Evolutionary conservation across 1,139 yeast species (phyloP).

Genomic region (Geotrichum cucujoidarum): DNA sequence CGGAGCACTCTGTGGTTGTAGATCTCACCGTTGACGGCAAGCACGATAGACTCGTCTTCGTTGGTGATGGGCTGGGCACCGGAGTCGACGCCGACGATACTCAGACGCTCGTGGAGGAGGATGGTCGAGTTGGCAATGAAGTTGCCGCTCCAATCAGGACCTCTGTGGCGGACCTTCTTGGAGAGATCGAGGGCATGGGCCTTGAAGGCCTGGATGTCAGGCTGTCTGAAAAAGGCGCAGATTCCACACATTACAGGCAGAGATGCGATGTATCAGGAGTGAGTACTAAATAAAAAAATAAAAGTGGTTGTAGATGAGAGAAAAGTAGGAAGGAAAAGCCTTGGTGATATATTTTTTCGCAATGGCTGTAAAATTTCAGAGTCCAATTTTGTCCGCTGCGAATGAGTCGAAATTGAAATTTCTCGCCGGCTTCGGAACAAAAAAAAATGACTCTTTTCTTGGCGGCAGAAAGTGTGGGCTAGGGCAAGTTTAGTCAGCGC

Average conservation of each 20-base stretch:
- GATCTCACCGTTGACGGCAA: slow-evolving; percentile 96
- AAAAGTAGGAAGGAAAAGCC: background rate
- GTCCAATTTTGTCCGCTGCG: too few relatives aligned
- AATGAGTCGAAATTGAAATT: too few relatives aligned
- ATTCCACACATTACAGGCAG: slow-evolving; percentile 80
- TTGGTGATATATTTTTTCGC: background rate
- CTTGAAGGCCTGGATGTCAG: slow-evolving; percentile 75
- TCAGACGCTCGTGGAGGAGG: slow-evolving; percentile 89
- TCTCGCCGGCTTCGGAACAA: too few relatives aligned
- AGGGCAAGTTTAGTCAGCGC: too few relatives aligned
- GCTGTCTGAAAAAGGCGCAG: slow-evolving; percentile 84
- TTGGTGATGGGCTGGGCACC: slow-evolving; percentile 97
- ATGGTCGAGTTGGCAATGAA: slow-evolving; percentile 66
- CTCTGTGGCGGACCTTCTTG: slow-evolving; percentile 92
- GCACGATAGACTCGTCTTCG: slow-evolving; percentile 62
- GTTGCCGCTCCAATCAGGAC: slow-evolving; percentile 97
- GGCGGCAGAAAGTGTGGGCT: too few relatives aligned
- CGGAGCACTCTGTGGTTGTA: slow-evolving; percentile 92
- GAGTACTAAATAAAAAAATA: background rate
- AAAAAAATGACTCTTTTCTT: too few relatives aligned
- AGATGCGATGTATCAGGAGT: background rate
- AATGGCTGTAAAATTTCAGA: background rate
- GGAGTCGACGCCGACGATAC: slow-evolving; percentile 83
- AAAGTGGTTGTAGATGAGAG: background rate
- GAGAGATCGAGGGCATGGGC: slow-evolving; percentile 83